Evolutionary conservation across 2,329 filamentous ascomycete species (phyloP), one percentile per base, ranked within the genome.

Genomic region (Coniella vitis): DNA sequence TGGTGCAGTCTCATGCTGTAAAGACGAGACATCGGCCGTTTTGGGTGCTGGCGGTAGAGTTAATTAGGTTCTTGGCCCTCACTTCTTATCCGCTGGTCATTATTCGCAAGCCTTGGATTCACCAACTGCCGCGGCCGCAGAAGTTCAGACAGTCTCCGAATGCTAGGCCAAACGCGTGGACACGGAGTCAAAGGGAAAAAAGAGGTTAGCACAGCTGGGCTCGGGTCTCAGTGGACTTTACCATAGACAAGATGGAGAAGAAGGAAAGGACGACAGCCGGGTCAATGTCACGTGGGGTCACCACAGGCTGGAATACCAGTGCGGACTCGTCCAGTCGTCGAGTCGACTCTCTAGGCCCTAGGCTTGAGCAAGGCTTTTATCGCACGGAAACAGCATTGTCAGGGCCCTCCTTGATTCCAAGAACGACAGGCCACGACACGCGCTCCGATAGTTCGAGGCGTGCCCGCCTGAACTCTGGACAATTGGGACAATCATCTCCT

Each of bases 251-350:
- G 12, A 57, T 55, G 51, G 56, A 55, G 45, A 60, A 63, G 45
- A 61, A 61, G 54, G 43, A 44, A 31, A 44, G 32, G 21, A 22
- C 47, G 25, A 40, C 43, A 22, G n/a, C 47, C 20, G 35, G 22
- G n/a, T 20, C 40, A 25, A 17, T 44, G 52, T 61, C 61, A 63
- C 60, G 58, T 62, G 60, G 59, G 55, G 47, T 59, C 56, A 61
- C 54, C 58, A 54, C 49, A 55, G 50, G 54, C 45, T 39, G 47
- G 53, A 51, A 49, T 45, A 47, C 44, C 37, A 55, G 20, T 38
- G 37, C 36, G 22, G 50, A 54, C 25, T 38, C 38, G 34, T 37
- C 42, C 34, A 25, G 36, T 31, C 38, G 49, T 45, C 32, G 29
- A 32, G 32, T 20, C 19, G 32, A n/a, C 22, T 31, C 37, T 37